These are phyloP conservation scores for Zychaea mexicana DNA, from an alignment of 371 early-diverging fungal species.

Conservation along the genomic window DNA sequence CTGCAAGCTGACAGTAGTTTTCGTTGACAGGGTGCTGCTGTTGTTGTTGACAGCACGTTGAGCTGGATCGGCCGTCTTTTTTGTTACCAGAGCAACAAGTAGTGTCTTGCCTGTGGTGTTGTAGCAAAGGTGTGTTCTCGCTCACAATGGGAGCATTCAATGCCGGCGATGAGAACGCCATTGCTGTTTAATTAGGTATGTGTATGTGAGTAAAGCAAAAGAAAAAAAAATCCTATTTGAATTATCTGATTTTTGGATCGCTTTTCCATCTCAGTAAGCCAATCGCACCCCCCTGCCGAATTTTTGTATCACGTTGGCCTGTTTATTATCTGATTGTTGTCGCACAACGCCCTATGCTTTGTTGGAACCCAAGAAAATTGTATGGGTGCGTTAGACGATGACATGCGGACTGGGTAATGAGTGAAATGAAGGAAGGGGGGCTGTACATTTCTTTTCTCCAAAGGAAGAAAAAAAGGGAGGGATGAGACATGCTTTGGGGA, in stretches of 20 bases:
- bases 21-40: slow-evolving; percentile 13
- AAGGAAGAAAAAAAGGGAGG: not conserved
- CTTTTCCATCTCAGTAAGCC: too few species aligned
- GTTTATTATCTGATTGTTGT: not conserved
- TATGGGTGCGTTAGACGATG: not conserved
- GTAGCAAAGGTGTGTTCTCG: slow-evolving; percentile 14
- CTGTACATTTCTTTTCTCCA: not conserved
- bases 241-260: too few species aligned
- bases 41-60: slow-evolving; percentile 13
- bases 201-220: not conserved
- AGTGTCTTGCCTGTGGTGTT: not conserved
- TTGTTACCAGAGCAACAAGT: not conserved
- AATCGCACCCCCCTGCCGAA: not conserved
- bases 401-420: not conserved
- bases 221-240: too few species aligned
- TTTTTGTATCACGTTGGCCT: not conserved
- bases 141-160: not conserved
- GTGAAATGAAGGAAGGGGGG: not conserved
- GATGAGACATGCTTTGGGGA: too few species aligned
- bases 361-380: not conserved
- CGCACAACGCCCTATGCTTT: not conserved
- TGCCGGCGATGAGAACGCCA: slow-evolving; percentile 5
- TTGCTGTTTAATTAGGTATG: not conserved
- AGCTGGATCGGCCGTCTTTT: too few species aligned
- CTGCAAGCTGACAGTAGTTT: slow-evolving; percentile 34